These are phyloP conservation scores for Bipolaris gigantea DNA, from an alignment of 2,329 filamentous ascomycete species.

Conservation along the genomic window DNA sequence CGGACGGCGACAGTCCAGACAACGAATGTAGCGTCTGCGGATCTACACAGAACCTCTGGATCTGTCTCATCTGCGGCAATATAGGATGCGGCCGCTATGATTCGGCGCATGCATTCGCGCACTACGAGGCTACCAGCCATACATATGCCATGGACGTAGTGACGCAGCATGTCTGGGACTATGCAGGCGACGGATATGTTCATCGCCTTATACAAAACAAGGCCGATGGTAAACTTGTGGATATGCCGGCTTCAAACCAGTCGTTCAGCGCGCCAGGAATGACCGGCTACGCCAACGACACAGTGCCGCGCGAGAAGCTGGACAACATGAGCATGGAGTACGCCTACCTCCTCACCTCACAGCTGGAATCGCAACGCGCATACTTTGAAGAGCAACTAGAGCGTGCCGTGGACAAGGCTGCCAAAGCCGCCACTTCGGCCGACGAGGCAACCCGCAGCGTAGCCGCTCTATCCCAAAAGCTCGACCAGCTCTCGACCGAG, in stretches of 20 bases:
- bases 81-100: constrained; percentile 95
- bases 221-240: constrained; percentile 87
- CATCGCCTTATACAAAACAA: constrained; percentile 94
- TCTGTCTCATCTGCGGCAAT: constrained; percentile 90
- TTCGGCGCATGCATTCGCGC: constrained; percentile 86
- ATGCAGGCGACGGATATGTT: constrained; percentile 92
- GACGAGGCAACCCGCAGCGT: constrained; percentile 61
- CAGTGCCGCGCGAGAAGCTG: constrained; percentile 71
- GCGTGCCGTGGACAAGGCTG: constrained; percentile 86
- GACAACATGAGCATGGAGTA: constrained; percentile 90
- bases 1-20: constrained; percentile 51
- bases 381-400: constrained; percentile 94
- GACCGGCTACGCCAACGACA: constrained; percentile 60
- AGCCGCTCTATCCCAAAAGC: constrained; percentile 53
- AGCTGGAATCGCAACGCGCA: constrained; percentile 86
- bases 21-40: constrained; percentile 83
- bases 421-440: constrained; percentile 68
- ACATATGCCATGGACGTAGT: constrained; percentile 90
- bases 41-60: constrained; percentile 82
- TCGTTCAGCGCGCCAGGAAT: constrained; percentile 34
- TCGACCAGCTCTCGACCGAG: constrained; percentile 58
- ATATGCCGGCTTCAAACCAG: constrained; percentile 65
- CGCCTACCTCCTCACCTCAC: constrained; percentile 87
- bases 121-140: constrained; percentile 88
- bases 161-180: constrained; percentile 97